These are phyloP conservation scores for Geotrichum phurueaensis DNA, from an alignment of 1,139 yeast species.

Conservation along the genomic window DNA sequence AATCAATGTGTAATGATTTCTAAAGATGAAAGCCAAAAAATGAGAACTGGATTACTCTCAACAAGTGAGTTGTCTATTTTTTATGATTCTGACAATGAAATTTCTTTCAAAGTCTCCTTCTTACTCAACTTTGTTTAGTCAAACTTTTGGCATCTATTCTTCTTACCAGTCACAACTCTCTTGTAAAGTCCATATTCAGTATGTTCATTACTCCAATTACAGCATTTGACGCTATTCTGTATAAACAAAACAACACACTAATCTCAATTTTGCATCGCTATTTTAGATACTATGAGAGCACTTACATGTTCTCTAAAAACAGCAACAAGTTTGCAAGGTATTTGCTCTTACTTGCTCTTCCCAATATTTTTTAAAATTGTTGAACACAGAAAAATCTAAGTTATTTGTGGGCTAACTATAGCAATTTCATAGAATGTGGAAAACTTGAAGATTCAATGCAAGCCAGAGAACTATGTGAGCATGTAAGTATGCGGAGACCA, in stretches of 20 bases:
- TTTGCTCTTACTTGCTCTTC: too few relatives aligned
- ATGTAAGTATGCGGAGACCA: slow-evolving; percentile 1
- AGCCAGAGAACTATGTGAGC: slow-evolving; percentile 13
- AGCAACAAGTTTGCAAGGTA: slow-evolving; percentile 11
- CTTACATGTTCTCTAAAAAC: slow-evolving; percentile 17
- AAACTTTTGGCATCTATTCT: slow-evolving; percentile 13
- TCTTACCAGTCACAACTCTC: slow-evolving; percentile 13
- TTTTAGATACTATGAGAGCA: slow-evolving; percentile 14
- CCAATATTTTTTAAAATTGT: too few relatives aligned
- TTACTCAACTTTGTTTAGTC: slow-evolving; percentile 4
- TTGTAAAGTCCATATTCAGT: slow-evolving; percentile 15
- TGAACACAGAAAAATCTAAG: too few relatives aligned
- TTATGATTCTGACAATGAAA: too few relatives aligned
- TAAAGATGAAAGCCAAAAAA: slow-evolving; percentile 11
- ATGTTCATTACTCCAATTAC: neutral
- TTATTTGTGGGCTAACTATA: neutral
- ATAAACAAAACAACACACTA: neutral
- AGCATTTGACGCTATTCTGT: neutral
- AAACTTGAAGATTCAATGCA: slow-evolving; percentile 9
- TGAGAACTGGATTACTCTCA: neutral
- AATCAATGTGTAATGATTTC: slow-evolving; percentile 14
- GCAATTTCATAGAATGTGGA: slow-evolving; percentile 8
- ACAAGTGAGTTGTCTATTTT: neutral
- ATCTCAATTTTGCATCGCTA: neutral
- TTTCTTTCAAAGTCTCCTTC: neutral